A percentile compares a stretch with the other conserved stretches of the same genome.
Evolutionary conservation across 805 yeast genomes (phyloP).

Genomic region (Limtongia smithiae): DNA sequence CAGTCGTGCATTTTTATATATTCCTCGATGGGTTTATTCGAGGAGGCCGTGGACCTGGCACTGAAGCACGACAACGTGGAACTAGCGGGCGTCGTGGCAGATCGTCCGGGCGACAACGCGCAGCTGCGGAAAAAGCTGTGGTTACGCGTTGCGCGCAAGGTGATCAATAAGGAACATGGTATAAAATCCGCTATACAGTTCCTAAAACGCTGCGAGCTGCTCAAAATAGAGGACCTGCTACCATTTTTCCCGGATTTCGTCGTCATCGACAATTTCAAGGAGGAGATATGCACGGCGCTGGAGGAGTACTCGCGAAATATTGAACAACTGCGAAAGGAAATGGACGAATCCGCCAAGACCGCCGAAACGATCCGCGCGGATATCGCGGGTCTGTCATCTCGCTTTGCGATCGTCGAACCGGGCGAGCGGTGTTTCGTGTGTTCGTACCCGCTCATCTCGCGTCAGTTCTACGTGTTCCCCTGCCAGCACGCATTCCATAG

Average conservation of each 20-base stretch:
- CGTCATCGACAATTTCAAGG: slow-evolving; percentile 76
- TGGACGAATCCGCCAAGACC: slow-evolving; percentile 66
- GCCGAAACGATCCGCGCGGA: slow-evolving; percentile 57
- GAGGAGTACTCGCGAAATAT: slow-evolving; percentile 68
- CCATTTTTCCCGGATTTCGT: slow-evolving; percentile 82
- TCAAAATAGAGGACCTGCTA: slow-evolving; percentile 71
- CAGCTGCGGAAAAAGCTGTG: slow-evolving; percentile 65
- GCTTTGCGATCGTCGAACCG: slow-evolving; percentile 68
- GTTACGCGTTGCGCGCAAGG: slow-evolving; percentile 58
- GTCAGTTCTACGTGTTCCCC: slow-evolving; percentile 78
- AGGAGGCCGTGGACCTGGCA: slow-evolving; percentile 77
- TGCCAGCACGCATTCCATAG: slow-evolving; percentile 88
- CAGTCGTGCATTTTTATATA: slow-evolving; percentile 72
- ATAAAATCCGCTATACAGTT: slow-evolving; percentile 35
- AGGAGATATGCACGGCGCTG: slow-evolving; percentile 75
- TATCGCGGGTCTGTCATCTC: slow-evolving; percentile 48
- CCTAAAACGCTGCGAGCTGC: slow-evolving; percentile 34
- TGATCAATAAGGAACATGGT: slow-evolving; percentile 39
- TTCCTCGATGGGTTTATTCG: slow-evolving; percentile 62
- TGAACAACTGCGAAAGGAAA: slow-evolving; percentile 63
- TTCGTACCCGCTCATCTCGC: slow-evolving; percentile 60
- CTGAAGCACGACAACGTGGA: slow-evolving; percentile 57
- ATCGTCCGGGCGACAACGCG: slow-evolving; percentile 49
- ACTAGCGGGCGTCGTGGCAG: slow-evolving; percentile 56
- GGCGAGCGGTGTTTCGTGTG: slow-evolving; percentile 81